Evolutionary conservation across 352 stramenopile species (phyloP).

Genomic region (Phytophthora pinifolia): DNA sequence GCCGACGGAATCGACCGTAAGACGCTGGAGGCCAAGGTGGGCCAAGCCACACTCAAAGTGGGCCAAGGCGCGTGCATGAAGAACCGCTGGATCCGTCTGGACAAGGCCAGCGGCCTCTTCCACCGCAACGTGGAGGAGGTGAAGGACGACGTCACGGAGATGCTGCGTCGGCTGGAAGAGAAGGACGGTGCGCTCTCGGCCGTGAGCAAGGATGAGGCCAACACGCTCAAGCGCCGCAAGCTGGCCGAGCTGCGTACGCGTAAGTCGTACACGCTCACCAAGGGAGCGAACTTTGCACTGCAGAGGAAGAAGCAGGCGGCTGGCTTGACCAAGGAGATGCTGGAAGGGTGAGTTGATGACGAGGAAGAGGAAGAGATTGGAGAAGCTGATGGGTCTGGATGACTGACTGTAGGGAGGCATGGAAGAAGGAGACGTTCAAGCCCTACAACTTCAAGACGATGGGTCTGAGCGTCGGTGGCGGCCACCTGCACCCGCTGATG

Average conservation of each 20-base stretch:
- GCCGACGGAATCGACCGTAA: slow-evolving; percentile 66
- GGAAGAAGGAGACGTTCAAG: slow-evolving; percentile 97
- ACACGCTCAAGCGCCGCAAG: slow-evolving; percentile 82
- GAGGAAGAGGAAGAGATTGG: neutral
- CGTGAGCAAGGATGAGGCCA: slow-evolving; percentile 72
- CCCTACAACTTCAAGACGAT: slow-evolving; percentile 99
- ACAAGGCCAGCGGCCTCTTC: slow-evolving; percentile 90
- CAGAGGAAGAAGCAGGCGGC: slow-evolving; percentile 96
- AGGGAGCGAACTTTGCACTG: slow-evolving; percentile 92
- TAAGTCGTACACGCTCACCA: slow-evolving; percentile 95
- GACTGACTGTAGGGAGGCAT: slow-evolving; percentile 77
- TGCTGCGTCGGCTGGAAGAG: slow-evolving; percentile 87
- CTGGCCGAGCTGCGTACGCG: slow-evolving; percentile 79
- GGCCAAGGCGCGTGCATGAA: slow-evolving; percentile 97
- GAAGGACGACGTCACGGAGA: slow-evolving; percentile 66
- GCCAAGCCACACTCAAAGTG: slow-evolving; percentile 92
- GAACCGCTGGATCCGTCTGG: slow-evolving; percentile 97
- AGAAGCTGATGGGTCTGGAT: slow-evolving; percentile 10
- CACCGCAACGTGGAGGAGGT: slow-evolving; percentile 75
- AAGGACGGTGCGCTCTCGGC: slow-evolving; percentile 59
- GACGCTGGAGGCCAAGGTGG: slow-evolving; percentile 82
- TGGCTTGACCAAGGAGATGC: slow-evolving; percentile 98
- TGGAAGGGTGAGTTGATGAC: slow-evolving; percentile 80
- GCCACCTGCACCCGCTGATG: slow-evolving; percentile 98
- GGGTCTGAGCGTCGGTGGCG: slow-evolving; percentile 92